phyloP scores from a whole-genome alignment of 1,284 basidiomycete species.

The Lentinula novae-zelandiae region DNA sequence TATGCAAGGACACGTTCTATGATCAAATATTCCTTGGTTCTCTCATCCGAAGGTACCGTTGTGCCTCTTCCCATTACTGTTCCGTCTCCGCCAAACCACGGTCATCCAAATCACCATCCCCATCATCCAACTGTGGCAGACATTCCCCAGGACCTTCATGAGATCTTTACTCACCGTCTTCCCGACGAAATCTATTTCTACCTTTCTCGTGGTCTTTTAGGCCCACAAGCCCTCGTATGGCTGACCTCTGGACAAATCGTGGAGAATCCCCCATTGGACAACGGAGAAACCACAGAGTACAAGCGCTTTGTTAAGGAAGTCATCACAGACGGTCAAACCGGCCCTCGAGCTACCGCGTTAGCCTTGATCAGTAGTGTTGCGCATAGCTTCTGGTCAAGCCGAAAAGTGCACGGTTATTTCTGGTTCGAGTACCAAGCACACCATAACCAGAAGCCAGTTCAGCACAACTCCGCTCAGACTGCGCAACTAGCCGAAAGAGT shows the following conservation, averaged over 20 bases:
- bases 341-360: slow-evolving; percentile 87
- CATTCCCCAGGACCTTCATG: slow-evolving; percentile 88
- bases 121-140: slow-evolving; percentile 79
- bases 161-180: slow-evolving; percentile 92
- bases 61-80: slow-evolving; percentile 85
- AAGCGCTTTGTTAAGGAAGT: slow-evolving; percentile 93
- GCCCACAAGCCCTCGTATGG: slow-evolving; percentile 87
- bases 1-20: slow-evolving; percentile 90
- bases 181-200: slow-evolving; percentile 98
- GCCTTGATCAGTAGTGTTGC: slow-evolving; percentile 79
- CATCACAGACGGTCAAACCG: slow-evolving; percentile 89
- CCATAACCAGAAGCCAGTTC: slow-evolving; percentile 54
- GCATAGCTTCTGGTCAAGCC: slow-evolving; percentile 77
- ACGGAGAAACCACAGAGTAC: slow-evolving; percentile 94
- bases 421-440: slow-evolving; percentile 69
- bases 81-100: slow-evolving; percentile 43
- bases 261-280: slow-evolving; percentile 90
- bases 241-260: slow-evolving; percentile 82
- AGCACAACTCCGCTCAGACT: slow-evolving; percentile 77
- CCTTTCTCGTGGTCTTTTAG: slow-evolving; percentile 87
- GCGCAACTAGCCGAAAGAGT: slow-evolving; percentile 86
- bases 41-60: slow-evolving; percentile 88
- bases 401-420: slow-evolving; percentile 68
- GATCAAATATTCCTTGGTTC: slow-evolving; percentile 90
- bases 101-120: slow-evolving; percentile 51